Evolutionary conservation across 2,329 filamentous ascomycete species (phyloP).

Genomic region (Penicillium sp.): DNA sequence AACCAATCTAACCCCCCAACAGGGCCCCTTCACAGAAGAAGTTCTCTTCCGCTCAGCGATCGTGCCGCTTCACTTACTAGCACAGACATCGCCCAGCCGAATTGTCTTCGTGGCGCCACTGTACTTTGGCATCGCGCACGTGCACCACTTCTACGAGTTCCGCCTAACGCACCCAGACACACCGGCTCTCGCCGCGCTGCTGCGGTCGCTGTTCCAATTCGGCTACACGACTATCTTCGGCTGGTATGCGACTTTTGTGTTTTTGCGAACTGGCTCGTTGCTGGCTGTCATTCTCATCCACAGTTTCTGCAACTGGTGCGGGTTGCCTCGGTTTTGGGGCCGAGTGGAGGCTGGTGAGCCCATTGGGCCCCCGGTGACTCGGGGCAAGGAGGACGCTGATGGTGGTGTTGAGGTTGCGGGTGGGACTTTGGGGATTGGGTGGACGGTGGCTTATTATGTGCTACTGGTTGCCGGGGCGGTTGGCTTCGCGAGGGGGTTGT

Average conservation of each 20-base stretch:
- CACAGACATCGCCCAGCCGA: constrained; percentile 52
- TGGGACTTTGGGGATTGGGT: constrained; percentile 47
- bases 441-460: constrained; percentile 76
- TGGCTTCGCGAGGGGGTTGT: constrained; percentile 68
- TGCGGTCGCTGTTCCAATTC: constrained; percentile 78
- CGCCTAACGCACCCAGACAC: constrained; percentile 71
- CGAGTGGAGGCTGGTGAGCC: constrained; percentile 56
- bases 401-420: constrained; percentile 25
- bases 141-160: constrained; percentile 97
- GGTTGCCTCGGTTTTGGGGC: constrained; percentile 82
- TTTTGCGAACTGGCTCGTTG: constrained; percentile 77
- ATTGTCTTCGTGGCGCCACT: constrained; percentile 81
- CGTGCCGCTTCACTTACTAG: constrained; percentile 74
- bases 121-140: constrained; percentile 87
- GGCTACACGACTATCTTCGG: constrained; percentile 90
- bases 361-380: constrained; percentile 33
- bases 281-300: constrained; percentile 73
- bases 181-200: constrained; percentile 58
- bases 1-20: neutral
- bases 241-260: constrained; percentile 86
- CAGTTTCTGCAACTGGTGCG: constrained; percentile 88
- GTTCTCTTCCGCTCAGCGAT: constrained; percentile 86
- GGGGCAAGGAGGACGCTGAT: constrained; percentile 42
- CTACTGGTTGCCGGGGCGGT: constrained; percentile 68
- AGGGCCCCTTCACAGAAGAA: constrained; percentile 89